A percentile compares a stretch with the other conserved stretches of the same genome.
These are phyloP conservation scores for Biscutella laevigata DNA, from an alignment of 441 rosid species.

Conservation along the genomic window DNA sequence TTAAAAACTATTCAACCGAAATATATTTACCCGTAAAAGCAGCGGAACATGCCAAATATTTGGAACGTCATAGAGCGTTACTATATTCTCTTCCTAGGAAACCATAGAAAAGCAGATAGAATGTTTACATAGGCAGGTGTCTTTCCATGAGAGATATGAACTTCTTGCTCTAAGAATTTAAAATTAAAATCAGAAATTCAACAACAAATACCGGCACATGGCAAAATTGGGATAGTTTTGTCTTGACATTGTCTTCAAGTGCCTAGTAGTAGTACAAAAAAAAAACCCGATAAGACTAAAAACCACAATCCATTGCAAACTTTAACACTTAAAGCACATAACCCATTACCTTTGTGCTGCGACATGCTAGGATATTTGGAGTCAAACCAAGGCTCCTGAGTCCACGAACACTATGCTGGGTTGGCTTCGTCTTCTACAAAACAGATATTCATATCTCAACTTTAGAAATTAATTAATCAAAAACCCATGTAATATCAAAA, in stretches of 20 bases:
- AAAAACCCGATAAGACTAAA: slow-evolving; percentile 12
- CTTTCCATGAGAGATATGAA: background rate
- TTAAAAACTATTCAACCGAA: background rate
- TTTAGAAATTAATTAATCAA: background rate
- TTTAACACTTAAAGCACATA: background rate
- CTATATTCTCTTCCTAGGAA: slow-evolving; percentile 50
- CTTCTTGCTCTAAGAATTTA: background rate
- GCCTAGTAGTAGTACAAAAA: slow-evolving; percentile 31
- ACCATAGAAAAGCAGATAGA: slow-evolving; percentile 14
- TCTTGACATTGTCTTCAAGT: slow-evolving; percentile 53
- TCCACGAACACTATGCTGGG: slow-evolving; percentile 84
- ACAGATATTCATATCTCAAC: slow-evolving; percentile 1
- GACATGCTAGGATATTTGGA: slow-evolving; percentile 81
- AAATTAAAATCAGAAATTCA: background rate
- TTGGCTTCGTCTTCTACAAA: slow-evolving; percentile 81
- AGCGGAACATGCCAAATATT: slow-evolving; percentile 82
- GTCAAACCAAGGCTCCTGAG: slow-evolving; percentile 79
- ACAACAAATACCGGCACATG: slow-evolving; percentile 49
- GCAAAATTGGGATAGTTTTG: slow-evolving; percentile 71
- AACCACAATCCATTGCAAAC: slow-evolving; percentile 1
- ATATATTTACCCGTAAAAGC: slow-evolving; percentile 47
- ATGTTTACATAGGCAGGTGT: background rate
- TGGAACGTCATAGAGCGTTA: slow-evolving; percentile 75
- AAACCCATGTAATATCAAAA: background rate
- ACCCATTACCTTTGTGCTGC: slow-evolving; percentile 54